Evolutionary conservation across 495 filamentous ascomycete genomes (phyloP), one percentile per base, ranked within the genome.

Genomic region (Pyronema omphalodes): DNA sequence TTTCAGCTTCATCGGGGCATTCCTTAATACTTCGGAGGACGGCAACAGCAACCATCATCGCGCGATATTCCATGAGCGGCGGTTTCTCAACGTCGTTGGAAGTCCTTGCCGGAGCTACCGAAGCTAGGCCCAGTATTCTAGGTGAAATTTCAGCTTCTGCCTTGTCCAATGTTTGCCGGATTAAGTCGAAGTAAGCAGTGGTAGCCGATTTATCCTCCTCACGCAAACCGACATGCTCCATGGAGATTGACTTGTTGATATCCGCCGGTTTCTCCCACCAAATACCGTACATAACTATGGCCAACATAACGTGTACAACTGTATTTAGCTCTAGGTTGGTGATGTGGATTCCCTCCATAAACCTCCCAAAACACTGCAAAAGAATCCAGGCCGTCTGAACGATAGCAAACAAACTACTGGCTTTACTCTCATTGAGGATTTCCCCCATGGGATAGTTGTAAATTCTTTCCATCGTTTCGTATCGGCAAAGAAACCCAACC

Each of bases 191-290:
- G n/a, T 40, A 7, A 7, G n/a, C n/a, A 40, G 8, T n/a, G 8
- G 37, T n/a, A 40, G n/a, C 7, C 37, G 37, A 40, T 7, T 7
- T 40, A 40, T 7, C 37, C n/a, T 40, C 37, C 8, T 40, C 37
- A 7, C n/a, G 8, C 7, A 8, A 40, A n/a, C 37, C 9, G 44
- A 11, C 9, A 8, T 7, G 9, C 47, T 55, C 1, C n/a, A 40
- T 40, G 8, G 37, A 8, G 8, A n/a, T 8, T 7, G 53, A 44
- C 17, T 43, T 34, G 6, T 39, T 19, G 3, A 52, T 47, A 52
- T 56, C 54, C 3, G 37, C 17, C 6, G 47, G 54, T 18, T 56
- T 56, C 9, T 56, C 33, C 36, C 36, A 52, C 54, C 54, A 56
- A 12, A 56, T 15, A 0, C 14, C 3, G 37, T 56, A 51, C 18